These are phyloP conservation scores for Monascus ruber DNA, from an alignment of 2,329 filamentous ascomycete genomes.

Conservation along the genomic window DNA sequence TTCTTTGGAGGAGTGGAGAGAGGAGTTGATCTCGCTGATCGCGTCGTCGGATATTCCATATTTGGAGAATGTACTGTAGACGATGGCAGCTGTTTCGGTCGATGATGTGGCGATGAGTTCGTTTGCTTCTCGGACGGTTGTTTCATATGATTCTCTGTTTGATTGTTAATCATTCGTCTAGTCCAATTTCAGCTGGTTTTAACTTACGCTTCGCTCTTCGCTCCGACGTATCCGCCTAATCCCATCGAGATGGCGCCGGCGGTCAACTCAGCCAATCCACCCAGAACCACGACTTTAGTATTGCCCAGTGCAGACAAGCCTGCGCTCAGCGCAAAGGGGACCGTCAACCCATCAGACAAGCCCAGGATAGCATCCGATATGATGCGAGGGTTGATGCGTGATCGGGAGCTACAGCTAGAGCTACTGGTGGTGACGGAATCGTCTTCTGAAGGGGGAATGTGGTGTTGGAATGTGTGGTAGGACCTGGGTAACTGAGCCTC, in stretches of 20 bases:
- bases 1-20: slow-evolving; percentile 26
- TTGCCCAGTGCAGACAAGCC: slow-evolving; percentile 52
- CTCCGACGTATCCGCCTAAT: slow-evolving; percentile 59
- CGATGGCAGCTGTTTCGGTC: slow-evolving; percentile 25
- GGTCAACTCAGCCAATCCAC: slow-evolving; percentile 64
- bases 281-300: slow-evolving; percentile 58
- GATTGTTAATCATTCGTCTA: neutral
- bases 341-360: slow-evolving; percentile 66
- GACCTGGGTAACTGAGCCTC: slow-evolving; percentile 21
- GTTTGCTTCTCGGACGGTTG: slow-evolving; percentile 34
- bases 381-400: slow-evolving; percentile 32
- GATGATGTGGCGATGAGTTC: slow-evolving; percentile 28
- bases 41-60: slow-evolving; percentile 29
- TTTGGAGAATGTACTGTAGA: slow-evolving; percentile 29
- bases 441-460: slow-evolving; percentile 7
- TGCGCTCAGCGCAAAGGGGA: slow-evolving; percentile 67
- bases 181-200: too few species aligned
- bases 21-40: slow-evolving; percentile 24
- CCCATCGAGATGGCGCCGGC: slow-evolving; percentile 70
- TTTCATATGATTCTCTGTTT: slow-evolving; percentile 32
- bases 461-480: slow-evolving; percentile 22
- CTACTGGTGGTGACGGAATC: slow-evolving; percentile 10
- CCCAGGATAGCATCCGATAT: slow-evolving; percentile 57
- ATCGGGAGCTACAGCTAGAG: slow-evolving; percentile 10
- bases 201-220: slow-evolving; percentile 40